Base-by-base conservation (phyloP, 1,284 basidiomycete species). In the Kwoniella shivajii region DNA sequence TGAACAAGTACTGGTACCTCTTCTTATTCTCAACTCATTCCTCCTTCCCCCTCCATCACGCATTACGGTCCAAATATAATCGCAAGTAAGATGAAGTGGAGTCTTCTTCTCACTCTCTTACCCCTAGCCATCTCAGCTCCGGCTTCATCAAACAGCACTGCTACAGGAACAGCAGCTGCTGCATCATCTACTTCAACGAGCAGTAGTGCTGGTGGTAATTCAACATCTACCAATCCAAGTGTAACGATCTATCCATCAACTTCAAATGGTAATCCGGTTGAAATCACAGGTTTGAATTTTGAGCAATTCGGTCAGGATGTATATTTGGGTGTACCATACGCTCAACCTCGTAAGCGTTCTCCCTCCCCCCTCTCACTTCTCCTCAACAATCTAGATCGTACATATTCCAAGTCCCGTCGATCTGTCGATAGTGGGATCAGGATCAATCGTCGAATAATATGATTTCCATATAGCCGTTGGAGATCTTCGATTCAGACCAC, bases 321-420 rank as follows among this genome's bases (percentile, higher is more conserved):
- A 1, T 56, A 43, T 39, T 22, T 48, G 16, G 54, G 54, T 33
- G 83, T 89, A 42, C 87, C 85, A 0, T 89, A 83, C 60, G 86
- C 85, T 13, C 74, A 83, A 58, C 80, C 86, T 20, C 87, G 68
- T 70, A 43, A 51, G 68, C 60, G 45, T 22, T 10, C 37, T 7
- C 18, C 14, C 9, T 27, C 20, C 11, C 27, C n/a, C n/a, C n/a
- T n/a, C n/a, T n/a, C n/a, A n/a, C n/a, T n/a, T n/a, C 44, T 29
- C 16, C 31, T 42, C 27, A 33, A 39, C 18, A 36, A 41, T 26
- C 41, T 46, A 18, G 60, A 64, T 4, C 76, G 65, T 59, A 77
- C 86, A 2, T 86, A 86, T 0, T 82, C 88, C 37, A 86, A 85
- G 0, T 88, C 82, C 59, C 85, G 84, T 14, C 74, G 83, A 58